These are phyloP conservation scores for Alliaria petiolata DNA, from an alignment of 345 rosid genomes.

Conservation along the genomic window DNA sequence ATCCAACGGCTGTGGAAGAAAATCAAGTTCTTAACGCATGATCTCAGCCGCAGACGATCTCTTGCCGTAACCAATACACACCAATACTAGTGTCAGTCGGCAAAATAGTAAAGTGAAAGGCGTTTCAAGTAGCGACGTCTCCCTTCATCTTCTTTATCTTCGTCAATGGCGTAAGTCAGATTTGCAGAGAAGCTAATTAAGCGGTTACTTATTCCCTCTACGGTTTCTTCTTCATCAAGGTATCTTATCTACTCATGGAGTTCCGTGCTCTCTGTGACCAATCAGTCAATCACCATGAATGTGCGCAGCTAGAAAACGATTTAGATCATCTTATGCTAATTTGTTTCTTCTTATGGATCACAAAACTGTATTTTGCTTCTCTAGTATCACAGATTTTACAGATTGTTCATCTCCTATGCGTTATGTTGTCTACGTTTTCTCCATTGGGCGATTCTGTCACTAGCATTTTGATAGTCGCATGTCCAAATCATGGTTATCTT, in stretches of 20 bases:
- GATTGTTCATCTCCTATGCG: background rate
- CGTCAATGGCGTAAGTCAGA: background rate
- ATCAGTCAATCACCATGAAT: background rate
- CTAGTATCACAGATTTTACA: background rate
- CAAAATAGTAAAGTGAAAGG: background rate
- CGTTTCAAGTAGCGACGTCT: conserved; percentile 11
- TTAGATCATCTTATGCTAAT: background rate
- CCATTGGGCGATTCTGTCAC: background rate
- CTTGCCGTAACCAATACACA: background rate
- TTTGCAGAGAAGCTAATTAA: background rate
- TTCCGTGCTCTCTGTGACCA: background rate
- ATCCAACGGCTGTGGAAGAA: conserved; percentile 19
- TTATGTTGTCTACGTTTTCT: background rate
- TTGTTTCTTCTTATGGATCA: background rate
- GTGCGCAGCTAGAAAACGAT: background rate
- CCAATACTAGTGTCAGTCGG: background rate
- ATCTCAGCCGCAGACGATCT: conserved; percentile 9
- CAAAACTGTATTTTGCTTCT: background rate
- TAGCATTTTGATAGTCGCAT: background rate
- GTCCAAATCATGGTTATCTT: background rate
- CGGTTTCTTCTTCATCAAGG: conserved; percentile 24
- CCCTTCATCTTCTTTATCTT: background rate
- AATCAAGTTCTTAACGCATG: background rate
- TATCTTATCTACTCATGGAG: background rate
- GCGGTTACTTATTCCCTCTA: background rate